Evolutionary conservation across 1,139 yeast species (phyloP), one percentile per base, ranked within the genome.

Genomic region (Arxiozyma heterogenica): DNA sequence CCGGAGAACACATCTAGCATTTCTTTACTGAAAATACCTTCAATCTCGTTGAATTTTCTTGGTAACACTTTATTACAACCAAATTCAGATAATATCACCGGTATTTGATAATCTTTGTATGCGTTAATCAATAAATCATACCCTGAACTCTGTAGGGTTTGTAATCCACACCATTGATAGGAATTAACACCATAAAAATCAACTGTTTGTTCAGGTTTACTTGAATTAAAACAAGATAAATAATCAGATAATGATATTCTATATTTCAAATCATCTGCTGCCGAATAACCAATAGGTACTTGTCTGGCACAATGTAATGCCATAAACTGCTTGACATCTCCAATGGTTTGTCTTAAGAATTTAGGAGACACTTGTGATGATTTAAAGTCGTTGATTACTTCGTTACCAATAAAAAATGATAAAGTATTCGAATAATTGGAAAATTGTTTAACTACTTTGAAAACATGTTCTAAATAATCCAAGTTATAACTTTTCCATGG

Each of bases 91-190:
- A 93, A 80, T 69, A 93, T 84, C 0, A 93, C 77, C 1, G 98
- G 98, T 58, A 82, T 79, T 1, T 88, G 71, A 64, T 80, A 88
- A 49, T 78, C 77, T 43, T 72, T 66, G 67, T 89, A 93, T 61
- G 86, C 90, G 53, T 79, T 76, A 21, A 88, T 91, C 56, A 91
- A 78, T 41, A 75, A 72, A 61, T 85, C 80, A 69, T 89, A 93
- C 1, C 98, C 98, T 62, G 96, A 85, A 12, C 86, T 76, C 57
- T 81, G 73, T 69, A 87, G 86, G 3, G 94, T 84, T 63, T 88
- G 93, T 50, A 81, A 79, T 6, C 98, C 98, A 73, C 98, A 93
- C 98, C 98, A 93, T 68, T 90, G 96, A 69, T 93, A 93, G 0
- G 96, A 84, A 69, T 93, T 93, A 53, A 93, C 91, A 5, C 98